Evolutionary conservation across 1,284 basidiomycete genomes (phyloP), one percentile per base, ranked within the genome.

Genomic region (Meira miltonrushii): DNA sequence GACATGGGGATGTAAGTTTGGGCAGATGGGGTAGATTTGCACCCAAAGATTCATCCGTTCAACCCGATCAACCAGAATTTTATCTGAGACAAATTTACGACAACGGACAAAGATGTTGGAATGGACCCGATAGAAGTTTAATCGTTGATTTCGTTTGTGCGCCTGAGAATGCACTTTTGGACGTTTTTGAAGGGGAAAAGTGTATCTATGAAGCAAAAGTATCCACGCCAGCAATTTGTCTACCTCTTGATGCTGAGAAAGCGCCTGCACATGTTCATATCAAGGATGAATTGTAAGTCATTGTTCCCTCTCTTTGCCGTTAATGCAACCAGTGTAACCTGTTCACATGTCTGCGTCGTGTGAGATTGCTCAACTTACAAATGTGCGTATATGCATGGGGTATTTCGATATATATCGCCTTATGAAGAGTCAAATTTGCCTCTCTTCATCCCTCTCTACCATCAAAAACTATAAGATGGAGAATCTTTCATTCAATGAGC

Each of bases 201-300:
- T 98, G 94, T 81, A 91, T 94, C 79, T 98, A 98, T 77, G 85
- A 87, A 72, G 86, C 95, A 77, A 89, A 86, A 53, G 90, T 86
- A 11, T 90, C 88, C 28, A 86, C 87, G 0, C 95, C 94, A 6
- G 93, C 93, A 0, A 81, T 97, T 39, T 98, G 94, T 79, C 83
- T 68, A 49, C 65, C 72, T 1, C 44, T 50, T 28, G 44, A 58
- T 39, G 15, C 28, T 1, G 15, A 9, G 4, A 15, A 4, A 19
- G 43, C 23, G 37, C 21, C 38, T 33, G 11, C 37, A 25, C 48
- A 53, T 41, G 21, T 21, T 49, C 13, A 11, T 40, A 33, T 39
- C 17, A 57, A 57, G 50, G 55, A 57, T 23, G 55, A 57, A 54
- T 28, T 57, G 55, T 57, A 40, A 56, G 15, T 10, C 5, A 47